These are phyloP conservation scores for Metarhizium robertsii DNA, from an alignment of 2,329 filamentous ascomycete genomes.

Conservation along the genomic window DNA sequence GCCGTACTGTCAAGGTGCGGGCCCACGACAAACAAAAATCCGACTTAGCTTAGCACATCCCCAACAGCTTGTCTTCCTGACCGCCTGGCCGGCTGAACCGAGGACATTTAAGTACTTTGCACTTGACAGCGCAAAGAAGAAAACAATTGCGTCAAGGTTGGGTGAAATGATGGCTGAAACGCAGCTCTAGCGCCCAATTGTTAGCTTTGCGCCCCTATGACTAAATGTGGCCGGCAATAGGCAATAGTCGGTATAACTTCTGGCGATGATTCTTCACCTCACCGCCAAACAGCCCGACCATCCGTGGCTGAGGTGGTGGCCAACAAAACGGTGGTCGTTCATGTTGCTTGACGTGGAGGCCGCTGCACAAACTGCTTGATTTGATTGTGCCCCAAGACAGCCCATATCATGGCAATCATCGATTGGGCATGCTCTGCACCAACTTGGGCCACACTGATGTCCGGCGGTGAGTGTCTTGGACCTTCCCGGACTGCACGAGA, in stretches of 20 bases:
- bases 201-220: neutral
- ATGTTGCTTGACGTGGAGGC: neutral
- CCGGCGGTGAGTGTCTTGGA: conserved; percentile 1
- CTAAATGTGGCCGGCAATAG: neutral
- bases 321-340: neutral
- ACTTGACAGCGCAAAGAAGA: neutral
- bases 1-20: no score
- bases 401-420: neutral
- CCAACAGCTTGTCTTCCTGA: neutral
- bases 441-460: neutral
- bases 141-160: neutral
- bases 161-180: neutral
- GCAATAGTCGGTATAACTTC: conserved; percentile 1
- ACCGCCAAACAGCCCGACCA: neutral
- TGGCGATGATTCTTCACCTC: neutral
- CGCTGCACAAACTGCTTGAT: neutral
- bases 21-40: no score
- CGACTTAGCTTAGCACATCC: no score
- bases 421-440: neutral
- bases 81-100: neutral
- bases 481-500: neutral
- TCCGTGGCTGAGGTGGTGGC: neutral
- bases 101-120: neutral
- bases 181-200: neutral
- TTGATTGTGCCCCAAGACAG: neutral